Evolutionary conservation across 1,284 basidiomycete genomes (phyloP).

Genomic region (Vanrija sp.): DNA sequence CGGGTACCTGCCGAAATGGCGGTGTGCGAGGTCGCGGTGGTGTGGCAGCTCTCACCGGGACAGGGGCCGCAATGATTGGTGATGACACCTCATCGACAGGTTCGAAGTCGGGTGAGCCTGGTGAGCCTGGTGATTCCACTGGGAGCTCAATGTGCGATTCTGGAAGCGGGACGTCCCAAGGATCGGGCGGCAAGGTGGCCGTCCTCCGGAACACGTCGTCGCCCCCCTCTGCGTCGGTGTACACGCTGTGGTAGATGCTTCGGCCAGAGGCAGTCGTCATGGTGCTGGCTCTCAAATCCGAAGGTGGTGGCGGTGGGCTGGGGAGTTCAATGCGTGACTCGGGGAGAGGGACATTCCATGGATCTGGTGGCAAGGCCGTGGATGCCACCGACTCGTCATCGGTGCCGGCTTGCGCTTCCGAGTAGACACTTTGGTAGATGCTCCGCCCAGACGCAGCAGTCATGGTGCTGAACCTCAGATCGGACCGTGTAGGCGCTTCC

Average conservation of each 20-base stretch:
- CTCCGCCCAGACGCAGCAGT: slow-evolving; percentile 22
- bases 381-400: too few relatives aligned
- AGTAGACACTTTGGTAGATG: slow-evolving; percentile 33
- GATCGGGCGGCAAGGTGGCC: too few relatives aligned
- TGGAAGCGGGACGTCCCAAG: too few relatives aligned
- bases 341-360: too few relatives aligned
- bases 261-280: slow-evolving; percentile 11
- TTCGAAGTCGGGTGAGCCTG: background rate
- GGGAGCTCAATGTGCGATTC: too few relatives aligned
- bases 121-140: background rate
- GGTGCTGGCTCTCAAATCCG: slow-evolving; percentile 7
- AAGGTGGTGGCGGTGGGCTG: background rate
- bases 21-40: background rate
- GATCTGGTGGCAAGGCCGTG: too few relatives aligned
- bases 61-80: background rate
- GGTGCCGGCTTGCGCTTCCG: slow-evolving; percentile 6
- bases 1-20: background rate
- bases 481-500: too few relatives aligned
- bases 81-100: background rate
- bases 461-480: background rate
- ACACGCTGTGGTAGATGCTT: slow-evolving; percentile 14
- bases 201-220: background rate
- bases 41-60: background rate
- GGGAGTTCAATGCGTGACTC: too few relatives aligned
- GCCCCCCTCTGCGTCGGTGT: background rate